phyloP scores from a whole-genome alignment of 768 basidiomycete genomes.

The Cubamyces sp. region DNA sequence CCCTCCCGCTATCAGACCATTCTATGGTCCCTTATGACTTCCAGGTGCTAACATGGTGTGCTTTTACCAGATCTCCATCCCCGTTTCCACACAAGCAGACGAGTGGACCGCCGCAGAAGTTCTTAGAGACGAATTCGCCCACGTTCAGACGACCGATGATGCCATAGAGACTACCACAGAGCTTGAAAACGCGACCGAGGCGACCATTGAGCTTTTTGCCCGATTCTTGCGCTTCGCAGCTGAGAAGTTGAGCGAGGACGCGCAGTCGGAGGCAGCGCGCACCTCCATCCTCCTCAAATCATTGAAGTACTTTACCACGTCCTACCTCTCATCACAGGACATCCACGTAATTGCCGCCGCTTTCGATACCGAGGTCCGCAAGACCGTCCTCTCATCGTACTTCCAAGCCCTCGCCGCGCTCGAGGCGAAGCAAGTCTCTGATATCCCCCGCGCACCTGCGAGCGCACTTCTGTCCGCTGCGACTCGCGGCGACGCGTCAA shows the following conservation, averaged over 20 bases:
- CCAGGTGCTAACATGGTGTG: conserved; percentile 6
- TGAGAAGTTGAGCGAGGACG: conserved; percentile 58
- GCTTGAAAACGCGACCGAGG: conserved; percentile 60
- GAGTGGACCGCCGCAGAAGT: conserved; percentile 95
- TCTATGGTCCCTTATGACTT: neutral
- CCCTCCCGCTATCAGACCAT: too few relatives aligned
- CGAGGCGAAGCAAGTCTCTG: conserved; percentile 55
- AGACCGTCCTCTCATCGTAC: conserved; percentile 77
- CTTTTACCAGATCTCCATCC: conserved; percentile 71
- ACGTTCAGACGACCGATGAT: conserved; percentile 62
- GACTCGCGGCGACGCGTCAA: conserved; percentile 61
- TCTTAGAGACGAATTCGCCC: conserved; percentile 84
- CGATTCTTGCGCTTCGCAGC: conserved; percentile 83
- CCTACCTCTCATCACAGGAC: conserved; percentile 74
- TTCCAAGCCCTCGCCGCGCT: conserved; percentile 75
- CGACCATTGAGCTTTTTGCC: conserved; percentile 77
- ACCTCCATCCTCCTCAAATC: conserved; percentile 72
- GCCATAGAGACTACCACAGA: conserved; percentile 56
- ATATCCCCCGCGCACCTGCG: conserved; percentile 60
- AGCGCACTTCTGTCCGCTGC: conserved; percentile 75
- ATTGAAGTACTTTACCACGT: conserved; percentile 75
- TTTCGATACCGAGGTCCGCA: conserved; percentile 77
- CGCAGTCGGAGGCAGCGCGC: conserved; percentile 55
- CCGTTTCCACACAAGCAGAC: conserved; percentile 77
- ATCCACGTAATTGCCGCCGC: conserved; percentile 80